phyloP scores from a whole-genome alignment of 768 basidiomycete genomes.

The Termitomyces sp. region DNA sequence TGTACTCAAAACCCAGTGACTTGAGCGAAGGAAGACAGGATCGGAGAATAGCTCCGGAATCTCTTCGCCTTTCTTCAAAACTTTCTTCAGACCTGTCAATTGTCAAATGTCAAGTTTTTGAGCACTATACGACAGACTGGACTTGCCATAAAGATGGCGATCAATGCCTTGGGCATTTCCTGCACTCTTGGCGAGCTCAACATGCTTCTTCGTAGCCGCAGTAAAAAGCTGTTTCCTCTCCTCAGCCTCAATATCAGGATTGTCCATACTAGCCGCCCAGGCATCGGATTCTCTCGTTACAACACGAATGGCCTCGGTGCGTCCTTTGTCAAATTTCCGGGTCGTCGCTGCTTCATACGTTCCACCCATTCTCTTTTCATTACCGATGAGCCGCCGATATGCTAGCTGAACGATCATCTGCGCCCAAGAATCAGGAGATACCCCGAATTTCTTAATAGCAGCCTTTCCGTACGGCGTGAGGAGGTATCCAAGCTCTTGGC shows the following conservation, averaged over 20 bases:
- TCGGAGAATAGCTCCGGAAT: conserved; percentile 72
- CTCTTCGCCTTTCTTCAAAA: conserved; percentile 54
- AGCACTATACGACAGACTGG: neutral
- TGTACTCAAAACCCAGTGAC: conserved; percentile 86
- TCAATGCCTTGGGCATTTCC: conserved; percentile 75
- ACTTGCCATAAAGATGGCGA: conserved; percentile 77
- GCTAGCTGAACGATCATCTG: conserved; percentile 92
- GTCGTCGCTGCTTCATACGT: conserved; percentile 96
- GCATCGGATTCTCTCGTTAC: conserved; percentile 71
- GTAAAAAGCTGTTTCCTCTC: conserved; percentile 50
- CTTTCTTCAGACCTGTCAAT: conserved; percentile 60
- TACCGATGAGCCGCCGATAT: conserved; percentile 62
- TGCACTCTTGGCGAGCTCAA: conserved; percentile 56
- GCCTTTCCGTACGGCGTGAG: conserved; percentile 80
- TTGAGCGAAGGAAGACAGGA: conserved; percentile 63
- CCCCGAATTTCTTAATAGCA: conserved; percentile 78
- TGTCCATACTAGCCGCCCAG: conserved; percentile 75
- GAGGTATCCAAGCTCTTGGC: conserved; percentile 58
- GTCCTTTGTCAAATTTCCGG: conserved; percentile 81
- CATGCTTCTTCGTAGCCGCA: conserved; percentile 59
- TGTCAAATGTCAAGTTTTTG: neutral
- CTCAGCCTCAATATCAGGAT: conserved; percentile 29
- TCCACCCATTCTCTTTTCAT: conserved; percentile 55
- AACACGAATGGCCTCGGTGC: conserved; percentile 91
- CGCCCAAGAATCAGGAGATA: conserved; percentile 94